These are phyloP conservation scores for Ogataea siamensis DNA, from an alignment of 805 yeast genomes.

Conservation along the genomic window DNA sequence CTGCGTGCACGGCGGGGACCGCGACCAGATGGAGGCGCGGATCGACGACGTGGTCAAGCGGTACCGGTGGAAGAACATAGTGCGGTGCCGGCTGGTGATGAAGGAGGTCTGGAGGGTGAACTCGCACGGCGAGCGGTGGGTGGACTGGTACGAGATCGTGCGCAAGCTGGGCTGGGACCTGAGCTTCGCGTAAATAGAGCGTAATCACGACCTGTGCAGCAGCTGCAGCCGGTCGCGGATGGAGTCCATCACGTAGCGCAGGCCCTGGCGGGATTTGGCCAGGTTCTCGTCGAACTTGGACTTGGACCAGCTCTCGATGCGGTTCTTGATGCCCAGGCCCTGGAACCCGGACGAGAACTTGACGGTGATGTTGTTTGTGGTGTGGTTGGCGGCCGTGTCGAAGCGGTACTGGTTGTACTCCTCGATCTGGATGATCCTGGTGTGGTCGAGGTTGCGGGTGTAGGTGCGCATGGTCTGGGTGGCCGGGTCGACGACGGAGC, in stretches of 20 bases:
- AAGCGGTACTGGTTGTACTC: slow-evolving; percentile 62
- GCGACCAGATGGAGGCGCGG: slow-evolving; percentile 48
- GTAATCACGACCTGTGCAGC: slow-evolving; percentile 2
- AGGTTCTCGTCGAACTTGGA: slow-evolving; percentile 66
- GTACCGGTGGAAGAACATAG: slow-evolving; percentile 67
- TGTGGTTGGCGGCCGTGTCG: slow-evolving; percentile 31
- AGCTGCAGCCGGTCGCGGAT: slow-evolving; percentile 24
- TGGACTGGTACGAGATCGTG: slow-evolving; percentile 73
- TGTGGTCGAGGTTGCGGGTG: slow-evolving; percentile 82
- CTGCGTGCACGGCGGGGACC: slow-evolving; percentile 51
- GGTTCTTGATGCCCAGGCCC: slow-evolving; percentile 58
- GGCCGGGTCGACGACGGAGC: slow-evolving; percentile 66
- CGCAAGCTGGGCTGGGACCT: slow-evolving; percentile 73
- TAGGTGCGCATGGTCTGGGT: slow-evolving; percentile 58
- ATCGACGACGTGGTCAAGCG: slow-evolving; percentile 56
- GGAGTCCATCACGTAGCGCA: slow-evolving; percentile 70
- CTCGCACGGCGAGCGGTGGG: slow-evolving; percentile 52
- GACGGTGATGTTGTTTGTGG: slow-evolving; percentile 51
- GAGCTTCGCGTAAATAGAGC: slow-evolving; percentile 57
- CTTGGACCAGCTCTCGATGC: slow-evolving; percentile 82
- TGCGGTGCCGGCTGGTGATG: slow-evolving; percentile 42
- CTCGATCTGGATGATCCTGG: slow-evolving; percentile 71
- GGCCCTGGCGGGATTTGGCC: slow-evolving; percentile 64
- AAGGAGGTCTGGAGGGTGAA: slow-evolving; percentile 49
- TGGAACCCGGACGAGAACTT: slow-evolving; percentile 70